Percentiles rank a stretch among this genome's conserved stretches.
Conservation (phyloP, 306 rosid genomes). For the Gynostemma pentaphyllum region DNA sequence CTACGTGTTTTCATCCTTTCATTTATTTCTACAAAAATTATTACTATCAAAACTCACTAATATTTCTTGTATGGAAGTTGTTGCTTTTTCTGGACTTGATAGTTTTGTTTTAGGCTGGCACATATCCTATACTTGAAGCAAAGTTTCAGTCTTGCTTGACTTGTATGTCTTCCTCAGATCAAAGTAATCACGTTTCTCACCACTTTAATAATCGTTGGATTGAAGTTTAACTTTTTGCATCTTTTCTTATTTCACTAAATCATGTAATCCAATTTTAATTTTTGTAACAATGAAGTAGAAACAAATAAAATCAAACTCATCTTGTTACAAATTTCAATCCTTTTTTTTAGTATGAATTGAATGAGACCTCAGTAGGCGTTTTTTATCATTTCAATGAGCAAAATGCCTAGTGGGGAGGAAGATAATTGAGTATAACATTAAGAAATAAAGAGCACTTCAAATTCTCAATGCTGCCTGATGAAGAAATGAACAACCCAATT, state of each 20-base stretch:
- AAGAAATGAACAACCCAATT: neutral
- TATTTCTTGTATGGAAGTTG: neutral
- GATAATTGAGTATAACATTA: no score
- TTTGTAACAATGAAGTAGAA: neutral
- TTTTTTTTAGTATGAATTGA: no score
- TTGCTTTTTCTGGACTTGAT: slow-evolving; percentile 1
- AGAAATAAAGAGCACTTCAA: no score
- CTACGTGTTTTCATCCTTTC: neutral
- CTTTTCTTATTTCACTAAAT: no score
- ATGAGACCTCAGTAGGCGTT: no score
- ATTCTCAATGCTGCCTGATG: no score
- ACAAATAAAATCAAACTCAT: neutral
- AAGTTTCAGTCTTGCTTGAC: neutral
- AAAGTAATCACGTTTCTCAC: neutral
- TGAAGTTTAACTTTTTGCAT: no score
- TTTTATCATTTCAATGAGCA: neutral
- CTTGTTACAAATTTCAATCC: neutral
- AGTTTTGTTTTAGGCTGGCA: neutral
- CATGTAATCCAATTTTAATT: no score
- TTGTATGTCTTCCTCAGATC: neutral
- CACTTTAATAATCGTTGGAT: no score
- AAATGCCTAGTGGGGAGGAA: no score
- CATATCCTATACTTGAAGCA: slow-evolving; percentile 4
- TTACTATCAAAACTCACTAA: neutral
- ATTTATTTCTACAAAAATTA: neutral